A percentile compares a stretch with the other conserved stretches of the same genome.
Conservation (phyloP, 371 early-diverging fungal genomes). For the Entomophthora muscae region DNA sequence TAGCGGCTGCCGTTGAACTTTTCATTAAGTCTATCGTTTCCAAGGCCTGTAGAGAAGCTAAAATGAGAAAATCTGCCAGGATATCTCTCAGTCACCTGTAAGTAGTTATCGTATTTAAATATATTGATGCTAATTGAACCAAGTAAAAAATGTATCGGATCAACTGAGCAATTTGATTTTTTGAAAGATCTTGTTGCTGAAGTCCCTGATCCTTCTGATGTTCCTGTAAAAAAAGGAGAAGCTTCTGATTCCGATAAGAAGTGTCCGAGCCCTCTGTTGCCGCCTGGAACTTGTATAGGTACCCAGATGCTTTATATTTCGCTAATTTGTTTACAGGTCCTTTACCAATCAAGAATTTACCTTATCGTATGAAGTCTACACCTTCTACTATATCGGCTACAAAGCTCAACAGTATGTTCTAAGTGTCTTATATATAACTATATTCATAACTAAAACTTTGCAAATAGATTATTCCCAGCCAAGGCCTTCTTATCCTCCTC, state of each 20-base stretch:
- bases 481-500: background rate
- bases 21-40: slow-evolving; percentile 85
- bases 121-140: background rate
- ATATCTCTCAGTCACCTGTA: slow-evolving; percentile 75
- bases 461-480: background rate
- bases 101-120: slow-evolving; percentile 8
- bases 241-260: background rate
- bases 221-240: background rate
- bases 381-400: background rate
- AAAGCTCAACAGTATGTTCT: background rate
- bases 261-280: background rate
- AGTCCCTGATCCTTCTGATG: slow-evolving; percentile 53
- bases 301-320: background rate
- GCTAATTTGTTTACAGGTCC: background rate
- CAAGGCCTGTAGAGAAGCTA: slow-evolving; percentile 68
- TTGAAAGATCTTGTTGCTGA: slow-evolving; percentile 71
- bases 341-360: background rate
- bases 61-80: slow-evolving; percentile 56
- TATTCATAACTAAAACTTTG: background rate
- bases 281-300: background rate
- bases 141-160: slow-evolving; percentile 72
- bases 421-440: background rate
- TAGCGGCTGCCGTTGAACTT: slow-evolving; percentile 82
- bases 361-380: background rate
- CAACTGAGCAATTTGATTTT: slow-evolving; percentile 82